Percentiles rank a stretch among this genome's conserved stretches.
These are phyloP conservation scores for Coemansia asiatica DNA, from an alignment of 192 early-diverging fungal species.

Conservation along the genomic window DNA sequence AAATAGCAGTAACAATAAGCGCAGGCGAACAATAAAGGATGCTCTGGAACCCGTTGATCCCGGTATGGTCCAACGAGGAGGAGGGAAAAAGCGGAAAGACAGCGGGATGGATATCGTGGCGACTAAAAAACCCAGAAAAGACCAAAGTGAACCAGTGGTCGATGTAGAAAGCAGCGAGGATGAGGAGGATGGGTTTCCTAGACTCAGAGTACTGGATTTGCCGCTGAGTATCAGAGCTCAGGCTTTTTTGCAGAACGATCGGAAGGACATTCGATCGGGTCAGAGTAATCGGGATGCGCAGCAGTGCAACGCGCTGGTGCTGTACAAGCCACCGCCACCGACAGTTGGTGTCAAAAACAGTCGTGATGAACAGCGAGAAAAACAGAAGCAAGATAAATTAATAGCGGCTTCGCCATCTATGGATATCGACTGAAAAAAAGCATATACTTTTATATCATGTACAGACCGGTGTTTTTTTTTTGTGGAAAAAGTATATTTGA, in stretches of 20 bases:
- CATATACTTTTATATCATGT: no score
- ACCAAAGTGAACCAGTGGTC: background rate
- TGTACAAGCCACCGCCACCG: constrained; percentile 18
- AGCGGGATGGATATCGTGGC: background rate
- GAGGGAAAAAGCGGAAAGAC: background rate
- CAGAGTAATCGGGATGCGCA: background rate
- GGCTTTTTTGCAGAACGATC: constrained; percentile 6
- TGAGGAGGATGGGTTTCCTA: constrained; percentile 2
- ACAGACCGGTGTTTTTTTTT: background rate
- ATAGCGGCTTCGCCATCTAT: constrained; percentile 6
- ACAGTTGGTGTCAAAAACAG: background rate
- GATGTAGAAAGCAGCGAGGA: background rate
- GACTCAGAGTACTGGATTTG: constrained; percentile 13
- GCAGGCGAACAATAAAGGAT: background rate
- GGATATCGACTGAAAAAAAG: constrained; percentile 41
- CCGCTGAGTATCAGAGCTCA: constrained; percentile 15
- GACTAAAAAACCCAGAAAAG: background rate
- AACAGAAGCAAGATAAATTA: background rate
- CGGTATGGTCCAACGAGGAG: background rate
- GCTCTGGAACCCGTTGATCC: no score
- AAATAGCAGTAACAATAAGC: background rate
- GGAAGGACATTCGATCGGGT: background rate
- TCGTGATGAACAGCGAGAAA: background rate
- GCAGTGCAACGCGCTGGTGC: constrained; percentile 14
- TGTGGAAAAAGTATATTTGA: background rate